These are phyloP conservation scores for Drechslera avenae DNA, from an alignment of 2,329 filamentous ascomycete genomes.

Conservation along the genomic window DNA sequence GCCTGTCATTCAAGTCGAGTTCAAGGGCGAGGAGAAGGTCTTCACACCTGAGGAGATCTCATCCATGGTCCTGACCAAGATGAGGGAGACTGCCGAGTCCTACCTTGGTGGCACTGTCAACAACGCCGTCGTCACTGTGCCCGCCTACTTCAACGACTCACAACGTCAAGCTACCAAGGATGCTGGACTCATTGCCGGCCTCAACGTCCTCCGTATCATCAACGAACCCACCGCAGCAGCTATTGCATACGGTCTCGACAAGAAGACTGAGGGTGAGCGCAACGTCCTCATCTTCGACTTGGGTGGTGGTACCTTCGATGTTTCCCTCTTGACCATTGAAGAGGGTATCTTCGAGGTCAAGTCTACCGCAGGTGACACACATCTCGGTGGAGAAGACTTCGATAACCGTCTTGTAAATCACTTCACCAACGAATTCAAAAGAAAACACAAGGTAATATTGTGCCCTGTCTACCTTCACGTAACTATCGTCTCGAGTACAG, in stretches of 20 bases:
- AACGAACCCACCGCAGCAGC: constrained; percentile 99
- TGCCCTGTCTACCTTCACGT: no score
- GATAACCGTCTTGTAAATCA: constrained; percentile 94
- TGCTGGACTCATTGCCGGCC: constrained; percentile 93
- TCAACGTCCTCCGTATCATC: constrained; percentile 99
- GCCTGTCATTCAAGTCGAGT: constrained; percentile 93
- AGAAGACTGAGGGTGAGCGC: constrained; percentile 96
- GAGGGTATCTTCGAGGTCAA: constrained; percentile 99
- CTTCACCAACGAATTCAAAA: constrained; percentile 93
- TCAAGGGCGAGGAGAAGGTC: constrained; percentile 90
- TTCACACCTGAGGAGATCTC: constrained; percentile 99
- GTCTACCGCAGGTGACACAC: constrained; percentile 96
- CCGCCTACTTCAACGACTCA: constrained; percentile 99
- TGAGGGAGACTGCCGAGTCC: constrained; percentile 98
- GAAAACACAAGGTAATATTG: constrained; percentile 62
- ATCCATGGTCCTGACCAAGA: constrained; percentile 98
- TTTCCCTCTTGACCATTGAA: constrained; percentile 97
- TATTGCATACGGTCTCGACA: constrained; percentile 97
- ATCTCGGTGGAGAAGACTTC: constrained; percentile 94
- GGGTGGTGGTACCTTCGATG: constrained; percentile 99
- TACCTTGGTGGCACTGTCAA: constrained; percentile 99
- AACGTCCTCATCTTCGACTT: constrained; percentile 99
- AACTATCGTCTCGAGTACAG: no score
- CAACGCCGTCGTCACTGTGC: constrained; percentile 98
- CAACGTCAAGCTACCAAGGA: constrained; percentile 99